These are phyloP conservation scores for Dryadomyces quercivorus DNA, from an alignment of 2,329 filamentous ascomycete species.

Conservation along the genomic window DNA sequence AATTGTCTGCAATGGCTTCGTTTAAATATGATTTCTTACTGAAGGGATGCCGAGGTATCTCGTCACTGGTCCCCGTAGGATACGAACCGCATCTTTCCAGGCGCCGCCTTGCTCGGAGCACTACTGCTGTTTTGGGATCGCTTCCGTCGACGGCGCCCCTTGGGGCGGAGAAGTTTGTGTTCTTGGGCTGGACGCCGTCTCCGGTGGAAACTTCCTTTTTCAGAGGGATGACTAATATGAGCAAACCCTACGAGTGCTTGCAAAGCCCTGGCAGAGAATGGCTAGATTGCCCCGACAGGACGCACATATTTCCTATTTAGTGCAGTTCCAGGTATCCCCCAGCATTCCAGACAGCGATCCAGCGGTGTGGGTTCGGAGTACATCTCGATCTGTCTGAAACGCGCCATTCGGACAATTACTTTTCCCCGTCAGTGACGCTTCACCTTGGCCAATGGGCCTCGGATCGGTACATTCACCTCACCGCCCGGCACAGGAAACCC, in stretches of 20 bases:
- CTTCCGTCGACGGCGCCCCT: background rate
- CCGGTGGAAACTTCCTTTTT: background rate
- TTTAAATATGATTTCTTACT: no score
- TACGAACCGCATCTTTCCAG: background rate
- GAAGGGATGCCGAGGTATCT: no score
- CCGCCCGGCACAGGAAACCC: slow-evolving; percentile 20
- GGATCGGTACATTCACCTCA: slow-evolving; percentile 20
- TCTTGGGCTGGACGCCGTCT: background rate
- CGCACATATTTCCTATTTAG: background rate
- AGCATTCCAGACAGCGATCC: no score
- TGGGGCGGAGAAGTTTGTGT: background rate
- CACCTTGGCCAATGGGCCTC: slow-evolving; percentile 18
- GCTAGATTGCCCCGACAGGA: background rate
- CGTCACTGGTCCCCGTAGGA: no score
- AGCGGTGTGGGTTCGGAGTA: no score
- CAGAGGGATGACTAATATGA: background rate
- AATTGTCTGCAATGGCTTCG: no score
- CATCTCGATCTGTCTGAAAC: background rate
- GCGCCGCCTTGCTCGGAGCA: background rate
- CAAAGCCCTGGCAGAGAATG: background rate
- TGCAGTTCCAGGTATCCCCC: no score
- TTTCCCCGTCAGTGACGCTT: background rate
- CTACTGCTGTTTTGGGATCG: background rate
- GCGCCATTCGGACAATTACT: background rate
- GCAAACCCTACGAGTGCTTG: background rate